These are phyloP conservation scores for Trametes cingulata DNA, from an alignment of 768 basidiomycete genomes.

Conservation along the genomic window DNA sequence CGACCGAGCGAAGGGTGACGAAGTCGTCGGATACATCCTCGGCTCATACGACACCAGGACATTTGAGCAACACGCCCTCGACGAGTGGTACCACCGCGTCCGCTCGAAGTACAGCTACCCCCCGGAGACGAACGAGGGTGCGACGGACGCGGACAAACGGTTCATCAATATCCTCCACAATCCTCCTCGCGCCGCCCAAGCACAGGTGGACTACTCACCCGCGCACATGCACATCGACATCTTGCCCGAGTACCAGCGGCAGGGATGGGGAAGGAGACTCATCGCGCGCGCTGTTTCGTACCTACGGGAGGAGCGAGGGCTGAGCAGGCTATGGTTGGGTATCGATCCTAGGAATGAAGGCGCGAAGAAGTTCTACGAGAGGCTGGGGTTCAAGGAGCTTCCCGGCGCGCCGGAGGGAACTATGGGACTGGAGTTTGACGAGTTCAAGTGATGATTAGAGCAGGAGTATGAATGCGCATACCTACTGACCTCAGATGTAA, in stretches of 20 bases:
- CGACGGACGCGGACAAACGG: slow-evolving; percentile 41
- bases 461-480: neutral
- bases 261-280: slow-evolving; percentile 71
- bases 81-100: slow-evolving; percentile 68
- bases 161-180: slow-evolving; percentile 40
- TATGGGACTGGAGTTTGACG: slow-evolving; percentile 56
- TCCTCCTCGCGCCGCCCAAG: slow-evolving; percentile 45
- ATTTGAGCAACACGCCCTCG: slow-evolving; percentile 55
- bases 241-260: slow-evolving; percentile 61
- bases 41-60: slow-evolving; percentile 67
- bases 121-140: slow-evolving; percentile 8
- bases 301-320: slow-evolving; percentile 44
- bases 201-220: slow-evolving; percentile 62
- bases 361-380: slow-evolving; percentile 62
- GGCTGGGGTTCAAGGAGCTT: slow-evolving; percentile 60
- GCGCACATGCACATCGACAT: slow-evolving; percentile 81
- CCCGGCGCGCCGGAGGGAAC: slow-evolving; percentile 51
- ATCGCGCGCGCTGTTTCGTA: slow-evolving; percentile 55
- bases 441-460: slow-evolving; percentile 21
- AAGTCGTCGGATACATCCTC: slow-evolving; percentile 71
- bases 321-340: slow-evolving; percentile 66
- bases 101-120: slow-evolving; percentile 51
- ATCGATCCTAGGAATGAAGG: slow-evolving; percentile 62
- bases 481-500: neutral
- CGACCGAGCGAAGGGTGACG: slow-evolving; percentile 29